Base-by-base conservation (phyloP, 75 land plant species). In the Cryptomeria japonica region DNA sequence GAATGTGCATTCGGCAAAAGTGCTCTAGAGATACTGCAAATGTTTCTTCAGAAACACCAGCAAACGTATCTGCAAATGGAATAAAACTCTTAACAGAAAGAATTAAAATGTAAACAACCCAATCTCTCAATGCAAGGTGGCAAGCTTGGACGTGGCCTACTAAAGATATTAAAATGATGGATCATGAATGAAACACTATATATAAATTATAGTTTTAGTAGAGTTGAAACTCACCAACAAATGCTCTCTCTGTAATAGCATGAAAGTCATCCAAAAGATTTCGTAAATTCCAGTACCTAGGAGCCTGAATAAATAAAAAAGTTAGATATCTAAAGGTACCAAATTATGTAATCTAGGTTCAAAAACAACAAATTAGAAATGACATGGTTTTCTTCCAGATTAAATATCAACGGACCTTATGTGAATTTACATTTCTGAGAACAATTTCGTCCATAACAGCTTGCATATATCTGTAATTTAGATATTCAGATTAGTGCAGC, bases 381-480 rank as follows among this genome's bases (percentile, higher is more conserved):
- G 14, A 41, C 4, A 13, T 3, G 31, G 1, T 82, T 46, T 82
- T 82, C 84, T 28, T 46, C 51, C 15, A 68, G 70, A 56, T 44
- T 58, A 32, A 87, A 19, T 34, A 37, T 51, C 25, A 46, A 47
- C 49, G 5, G 87, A 97, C 99, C 93, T 96, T 95, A 9, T 84
- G 38, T 58, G 96, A 91, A 90, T 96, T 89, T 87, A 88, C 91
- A 90, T 92, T 89, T n/a, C 83, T 86, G 72, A 96, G 87, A 44
- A 98, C 92, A 73, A 98, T 93, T 85, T 98, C 99, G 91, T 98
- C 99, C 12, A 95, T 97, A 86, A 98, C 99, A 56, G 96, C 99
- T 92, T 98, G 99, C 92, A 96, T 97, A 88, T 98, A 98, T 90
- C 97, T 97, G 89, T 13, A 68, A 70, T 86, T 51, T 28, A 22